A percentile compares a stretch with the other conserved stretches of the same genome.
These are phyloP conservation scores for Hypoxylon lienhwacheense DNA, from an alignment of 495 filamentous ascomycete genomes.

Conservation along the genomic window DNA sequence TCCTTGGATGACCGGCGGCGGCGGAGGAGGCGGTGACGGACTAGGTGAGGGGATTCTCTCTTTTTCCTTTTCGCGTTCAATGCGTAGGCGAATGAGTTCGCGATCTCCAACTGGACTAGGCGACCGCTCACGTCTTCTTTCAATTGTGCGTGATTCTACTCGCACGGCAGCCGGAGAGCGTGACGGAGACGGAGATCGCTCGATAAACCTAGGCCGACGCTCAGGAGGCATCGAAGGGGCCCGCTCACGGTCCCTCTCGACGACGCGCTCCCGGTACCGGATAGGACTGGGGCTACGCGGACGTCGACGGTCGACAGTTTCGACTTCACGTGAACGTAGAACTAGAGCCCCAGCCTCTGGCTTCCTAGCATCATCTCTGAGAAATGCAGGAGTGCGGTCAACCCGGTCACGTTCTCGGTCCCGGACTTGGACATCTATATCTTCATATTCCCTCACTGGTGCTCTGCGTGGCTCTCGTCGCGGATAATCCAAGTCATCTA, in stretches of 20 bases:
- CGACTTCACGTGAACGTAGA: conserved; percentile 49
- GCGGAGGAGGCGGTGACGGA: conserved; percentile 49
- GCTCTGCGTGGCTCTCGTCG: conserved; percentile 41
- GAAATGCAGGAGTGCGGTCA: conserved; percentile 45
- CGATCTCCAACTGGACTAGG: conserved; percentile 39
- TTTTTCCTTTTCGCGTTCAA: conserved; percentile 44
- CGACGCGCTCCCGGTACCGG: conserved; percentile 45
- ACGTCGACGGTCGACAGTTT: conserved; percentile 46
- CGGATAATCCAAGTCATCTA: conserved; percentile 31
- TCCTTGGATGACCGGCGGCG: conserved; percentile 61
- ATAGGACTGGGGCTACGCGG: conserved; percentile 50
- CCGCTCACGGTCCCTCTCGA: conserved; percentile 47
- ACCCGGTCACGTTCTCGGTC: conserved; percentile 31
- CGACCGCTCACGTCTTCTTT: conserved; percentile 34
- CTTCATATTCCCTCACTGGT: conserved; percentile 43
- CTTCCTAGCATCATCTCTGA: conserved; percentile 45
- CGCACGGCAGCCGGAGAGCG: conserved; percentile 31
- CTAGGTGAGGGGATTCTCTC: conserved; percentile 43
- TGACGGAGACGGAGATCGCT: conserved; percentile 49
- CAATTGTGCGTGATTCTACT: conserved; percentile 33
- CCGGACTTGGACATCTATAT: conserved; percentile 41
- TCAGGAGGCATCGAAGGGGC: conserved; percentile 34
- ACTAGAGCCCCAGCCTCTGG: conserved; percentile 46
- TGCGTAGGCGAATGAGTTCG: conserved; percentile 44
- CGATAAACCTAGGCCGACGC: conserved; percentile 31